Evolutionary conservation across 2,329 filamentous ascomycete species (phyloP).

Genomic region (Aspergillus fumigatus): DNA sequence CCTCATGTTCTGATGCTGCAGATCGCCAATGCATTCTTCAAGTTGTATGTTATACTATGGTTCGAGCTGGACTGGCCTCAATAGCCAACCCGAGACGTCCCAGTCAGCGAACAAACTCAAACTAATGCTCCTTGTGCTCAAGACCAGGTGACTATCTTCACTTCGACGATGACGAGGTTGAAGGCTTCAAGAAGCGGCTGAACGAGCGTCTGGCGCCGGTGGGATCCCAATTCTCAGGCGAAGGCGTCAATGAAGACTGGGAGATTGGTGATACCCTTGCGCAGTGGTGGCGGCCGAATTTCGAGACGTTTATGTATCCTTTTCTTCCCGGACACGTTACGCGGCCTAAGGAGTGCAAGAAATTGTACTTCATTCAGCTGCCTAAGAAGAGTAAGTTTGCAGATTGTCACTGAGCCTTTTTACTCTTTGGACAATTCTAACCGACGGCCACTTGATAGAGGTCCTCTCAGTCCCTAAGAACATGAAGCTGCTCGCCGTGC

Average conservation of each 20-base stretch:
- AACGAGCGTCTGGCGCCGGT: conserved; percentile 92
- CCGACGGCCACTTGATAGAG: conserved; percentile 50
- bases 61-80: background rate
- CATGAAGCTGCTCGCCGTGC: conserved; percentile 97
- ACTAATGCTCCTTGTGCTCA: conserved; percentile 1
- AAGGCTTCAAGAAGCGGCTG: conserved; percentile 88
- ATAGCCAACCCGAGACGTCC: too few species aligned
- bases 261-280: conserved; percentile 90
- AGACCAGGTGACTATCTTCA: conserved; percentile 89
- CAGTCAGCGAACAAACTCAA: background rate
- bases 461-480: conserved; percentile 97
- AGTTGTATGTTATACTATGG: conserved; percentile 56
- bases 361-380: conserved; percentile 94
- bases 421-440: background rate
- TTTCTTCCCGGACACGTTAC: conserved; percentile 96
- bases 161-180: conserved; percentile 79
- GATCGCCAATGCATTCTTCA: conserved; percentile 99
- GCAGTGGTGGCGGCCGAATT: conserved; percentile 98
- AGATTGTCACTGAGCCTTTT: background rate
- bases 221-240: conserved; percentile 73
- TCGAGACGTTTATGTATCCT: conserved; percentile 99
- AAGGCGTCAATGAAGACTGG: conserved; percentile 91
- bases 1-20: conserved; percentile 98
- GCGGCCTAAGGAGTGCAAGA: conserved; percentile 97
- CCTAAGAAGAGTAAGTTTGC: conserved; percentile 76